Conservation (phyloP, 176 grass and related monocot species). For the Lolium rigidum region DNA sequence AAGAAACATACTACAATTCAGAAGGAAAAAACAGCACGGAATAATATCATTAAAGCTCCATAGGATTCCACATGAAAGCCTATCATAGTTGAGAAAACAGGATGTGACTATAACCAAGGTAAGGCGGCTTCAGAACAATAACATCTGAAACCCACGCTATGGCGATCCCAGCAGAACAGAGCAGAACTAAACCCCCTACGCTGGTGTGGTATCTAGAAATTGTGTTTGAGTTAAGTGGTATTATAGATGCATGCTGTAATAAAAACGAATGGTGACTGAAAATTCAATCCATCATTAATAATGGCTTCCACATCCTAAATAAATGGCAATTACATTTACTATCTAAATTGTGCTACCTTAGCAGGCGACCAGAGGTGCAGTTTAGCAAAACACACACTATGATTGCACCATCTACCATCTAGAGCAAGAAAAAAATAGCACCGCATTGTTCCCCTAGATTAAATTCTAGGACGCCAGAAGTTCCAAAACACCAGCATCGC, state of each 20-base stretch:
- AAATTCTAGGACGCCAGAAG: neutral
- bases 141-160: neutral
- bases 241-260: neutral
- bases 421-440: constrained; percentile 17
- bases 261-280: neutral
- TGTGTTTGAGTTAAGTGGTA: neutral
- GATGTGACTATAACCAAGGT: neutral
- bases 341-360: neutral
- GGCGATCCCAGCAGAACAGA: neutral
- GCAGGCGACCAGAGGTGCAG: neutral
- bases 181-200: neutral
- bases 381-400: neutral
- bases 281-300: neutral
- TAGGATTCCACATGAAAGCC: neutral
- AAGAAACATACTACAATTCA: neutral
- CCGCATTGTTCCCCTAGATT: neutral
- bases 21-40: neutral
- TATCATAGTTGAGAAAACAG: neutral
- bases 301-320: neutral
- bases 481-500: neutral
- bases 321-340: neutral
- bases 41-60: neutral
- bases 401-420: neutral
- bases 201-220: neutral
- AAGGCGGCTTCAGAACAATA: neutral